phyloP scores from a whole-genome alignment of 345 rosid genomes.

The Eutrema japonicum region DNA sequence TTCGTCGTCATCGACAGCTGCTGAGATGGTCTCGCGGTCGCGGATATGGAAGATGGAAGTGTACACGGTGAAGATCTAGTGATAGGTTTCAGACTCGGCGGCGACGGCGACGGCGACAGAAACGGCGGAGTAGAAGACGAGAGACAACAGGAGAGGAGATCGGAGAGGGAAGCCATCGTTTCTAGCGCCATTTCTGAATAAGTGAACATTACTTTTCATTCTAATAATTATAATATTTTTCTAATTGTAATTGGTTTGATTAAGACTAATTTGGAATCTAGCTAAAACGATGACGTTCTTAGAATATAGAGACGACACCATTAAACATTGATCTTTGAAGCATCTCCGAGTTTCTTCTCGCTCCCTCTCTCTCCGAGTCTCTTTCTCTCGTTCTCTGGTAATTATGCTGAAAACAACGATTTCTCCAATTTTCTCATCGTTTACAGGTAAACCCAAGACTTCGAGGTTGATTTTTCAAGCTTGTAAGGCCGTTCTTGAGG shows the following conservation, averaged over 20 bases:
- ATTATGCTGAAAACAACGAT: slow-evolving; percentile 63
- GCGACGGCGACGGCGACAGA: neutral
- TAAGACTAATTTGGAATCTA: neutral
- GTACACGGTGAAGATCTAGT: neutral
- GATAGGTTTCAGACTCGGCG: slow-evolving; percentile 17
- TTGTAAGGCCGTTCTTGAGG: slow-evolving; percentile 20
- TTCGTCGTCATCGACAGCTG: slow-evolving; percentile 19
- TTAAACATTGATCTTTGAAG: slow-evolving; percentile 28
- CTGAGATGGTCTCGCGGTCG: slow-evolving; percentile 4
- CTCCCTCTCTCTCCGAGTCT: neutral
- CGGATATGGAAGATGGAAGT: neutral
- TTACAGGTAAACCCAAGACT: slow-evolving; percentile 49
- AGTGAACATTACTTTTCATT: neutral
- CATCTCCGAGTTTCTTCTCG: neutral
- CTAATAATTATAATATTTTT: neutral
- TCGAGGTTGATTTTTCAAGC: slow-evolving; percentile 32
- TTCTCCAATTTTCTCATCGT: slow-evolving; percentile 57
- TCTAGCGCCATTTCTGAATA: slow-evolving; percentile 39
- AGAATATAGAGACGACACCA: slow-evolving; percentile 15
- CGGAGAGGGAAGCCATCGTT: slow-evolving; percentile 36
- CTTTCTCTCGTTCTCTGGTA: neutral
- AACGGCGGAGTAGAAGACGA: slow-evolving; percentile 19
- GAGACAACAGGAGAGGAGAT: slow-evolving; percentile 9
- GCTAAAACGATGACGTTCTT: slow-evolving; percentile 25
- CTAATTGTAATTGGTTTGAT: slow-evolving; percentile 14